Conservation (phyloP, 2,329 filamentous ascomycete genomes). For the Elsinoe perseae region DNA sequence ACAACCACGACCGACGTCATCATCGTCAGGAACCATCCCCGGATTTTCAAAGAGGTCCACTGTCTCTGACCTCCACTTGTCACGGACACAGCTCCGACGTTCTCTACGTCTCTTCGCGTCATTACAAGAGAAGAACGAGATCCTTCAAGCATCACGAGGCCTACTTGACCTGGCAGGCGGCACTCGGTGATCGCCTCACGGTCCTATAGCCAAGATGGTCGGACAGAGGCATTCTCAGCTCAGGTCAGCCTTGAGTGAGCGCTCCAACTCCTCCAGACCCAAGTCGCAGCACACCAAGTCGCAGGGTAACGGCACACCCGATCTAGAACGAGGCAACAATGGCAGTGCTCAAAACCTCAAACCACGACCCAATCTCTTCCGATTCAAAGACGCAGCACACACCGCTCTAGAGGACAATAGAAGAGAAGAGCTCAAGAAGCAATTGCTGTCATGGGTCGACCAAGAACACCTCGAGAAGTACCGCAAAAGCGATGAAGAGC, state of each 20-base stretch:
- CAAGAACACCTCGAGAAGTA: conserved; percentile 42
- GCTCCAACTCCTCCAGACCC: neutral
- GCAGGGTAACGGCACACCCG: conserved; percentile 7
- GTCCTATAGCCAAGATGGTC: conserved; percentile 11
- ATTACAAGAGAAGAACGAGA: neutral
- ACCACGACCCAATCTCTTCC: conserved; percentile 28
- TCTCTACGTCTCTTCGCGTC: neutral
- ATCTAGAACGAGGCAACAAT: conserved; percentile 22
- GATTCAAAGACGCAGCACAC: conserved; percentile 43
- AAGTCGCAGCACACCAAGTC: conserved; percentile 16
- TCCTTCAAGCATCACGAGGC: neutral
- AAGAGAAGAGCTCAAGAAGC: conserved; percentile 42
- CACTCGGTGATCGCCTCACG: too few relatives aligned
- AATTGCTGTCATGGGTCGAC: conserved; percentile 42
- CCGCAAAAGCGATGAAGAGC: conserved; percentile 44
- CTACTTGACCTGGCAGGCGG: neutral
- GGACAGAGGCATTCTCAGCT: neutral
- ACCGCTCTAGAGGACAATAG: conserved; percentile 40
- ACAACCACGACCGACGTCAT: conserved; percentile 1
- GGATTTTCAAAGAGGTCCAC: neutral
- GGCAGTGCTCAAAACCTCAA: conserved; percentile 14
- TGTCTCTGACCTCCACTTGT: neutral
- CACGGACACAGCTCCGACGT: neutral
- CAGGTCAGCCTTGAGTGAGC: neutral
- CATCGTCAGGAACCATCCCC: conserved; percentile 5